Conservation (phyloP, 202 grass and related monocot genomes). For the Sporobolus alterniflorus region DNA sequence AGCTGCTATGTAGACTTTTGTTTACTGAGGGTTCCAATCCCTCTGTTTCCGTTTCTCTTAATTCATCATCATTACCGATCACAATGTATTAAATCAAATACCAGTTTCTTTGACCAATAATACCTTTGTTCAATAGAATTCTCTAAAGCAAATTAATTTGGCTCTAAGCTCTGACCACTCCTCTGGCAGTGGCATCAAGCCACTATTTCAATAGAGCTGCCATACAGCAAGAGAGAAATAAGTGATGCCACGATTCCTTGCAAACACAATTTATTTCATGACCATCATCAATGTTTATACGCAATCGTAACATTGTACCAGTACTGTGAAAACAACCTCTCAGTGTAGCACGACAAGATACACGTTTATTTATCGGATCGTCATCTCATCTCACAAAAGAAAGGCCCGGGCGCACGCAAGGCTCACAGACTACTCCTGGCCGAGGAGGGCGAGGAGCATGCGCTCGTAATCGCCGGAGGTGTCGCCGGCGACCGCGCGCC, state of each 20-base stretch:
- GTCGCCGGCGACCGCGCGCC: constrained; percentile 58
- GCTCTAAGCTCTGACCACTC: too few species aligned
- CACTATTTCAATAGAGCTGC: too few species aligned
- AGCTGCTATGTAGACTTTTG: too few species aligned
- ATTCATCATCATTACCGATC: too few species aligned
- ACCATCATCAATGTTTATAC: not conserved
- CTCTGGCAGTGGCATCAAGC: too few species aligned
- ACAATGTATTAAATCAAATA: too few species aligned
- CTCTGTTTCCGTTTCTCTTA: too few species aligned
- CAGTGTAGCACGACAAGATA: not conserved
- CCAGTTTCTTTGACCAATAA: too few species aligned
- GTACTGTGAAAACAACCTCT: constrained; percentile 2
- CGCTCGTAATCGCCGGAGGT: constrained; percentile 79
- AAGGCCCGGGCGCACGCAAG: not conserved
- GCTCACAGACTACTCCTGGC: constrained; percentile 33
- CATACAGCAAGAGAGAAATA: too few species aligned
- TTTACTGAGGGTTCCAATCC: too few species aligned
- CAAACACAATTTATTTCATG: constrained; percentile 18
- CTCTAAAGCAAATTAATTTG: too few species aligned
- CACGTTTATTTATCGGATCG: constrained; percentile 26
- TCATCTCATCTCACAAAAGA: not conserved
- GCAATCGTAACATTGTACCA: not conserved
- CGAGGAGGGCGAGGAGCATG: constrained; percentile 83
- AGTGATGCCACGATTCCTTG: not conserved
- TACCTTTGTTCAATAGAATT: too few species aligned